Conservation (phyloP, 257 asterid genomes). For the Nicotiana tomentosiformis region DNA sequence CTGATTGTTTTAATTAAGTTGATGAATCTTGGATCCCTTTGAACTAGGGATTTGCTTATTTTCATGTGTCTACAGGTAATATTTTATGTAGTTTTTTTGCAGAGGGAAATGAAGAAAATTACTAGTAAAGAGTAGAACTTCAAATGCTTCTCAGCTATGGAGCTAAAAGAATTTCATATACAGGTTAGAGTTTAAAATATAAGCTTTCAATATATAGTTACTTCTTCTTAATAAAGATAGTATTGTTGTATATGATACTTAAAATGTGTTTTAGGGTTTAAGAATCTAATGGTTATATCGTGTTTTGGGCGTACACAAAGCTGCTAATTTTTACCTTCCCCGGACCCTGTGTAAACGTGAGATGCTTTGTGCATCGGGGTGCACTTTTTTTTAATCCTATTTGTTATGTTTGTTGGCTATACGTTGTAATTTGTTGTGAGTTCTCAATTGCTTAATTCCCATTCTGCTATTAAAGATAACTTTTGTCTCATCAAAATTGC, state of each 20-base stretch:
- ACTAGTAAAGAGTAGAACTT: not conserved
- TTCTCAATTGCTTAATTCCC: not conserved
- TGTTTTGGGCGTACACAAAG: not conserved
- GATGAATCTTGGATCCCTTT: not conserved
- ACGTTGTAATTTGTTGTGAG: not conserved
- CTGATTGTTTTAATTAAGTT: not conserved
- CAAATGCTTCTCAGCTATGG: not conserved
- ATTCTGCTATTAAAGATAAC: too few relatives aligned
- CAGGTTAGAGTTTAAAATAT: not conserved
- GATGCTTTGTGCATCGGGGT: too few relatives aligned
- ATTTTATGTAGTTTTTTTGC: not conserved
- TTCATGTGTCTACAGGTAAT: not conserved
- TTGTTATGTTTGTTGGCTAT: not conserved
- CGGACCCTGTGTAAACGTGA: too few relatives aligned
- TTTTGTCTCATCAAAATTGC: not conserved
- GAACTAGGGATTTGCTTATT: not conserved
- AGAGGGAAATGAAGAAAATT: not conserved
- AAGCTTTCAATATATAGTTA: not conserved
- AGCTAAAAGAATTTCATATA: not conserved
- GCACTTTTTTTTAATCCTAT: not conserved
- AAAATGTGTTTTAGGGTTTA: not conserved
- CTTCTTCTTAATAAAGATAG: not conserved
- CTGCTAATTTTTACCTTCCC: not conserved
- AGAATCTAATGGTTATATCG: not conserved
- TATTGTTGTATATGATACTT: not conserved